These are phyloP conservation scores for Talaromyces sp. DNA, from an alignment of 2,329 filamentous ascomycete genomes.

Conservation along the genomic window DNA sequence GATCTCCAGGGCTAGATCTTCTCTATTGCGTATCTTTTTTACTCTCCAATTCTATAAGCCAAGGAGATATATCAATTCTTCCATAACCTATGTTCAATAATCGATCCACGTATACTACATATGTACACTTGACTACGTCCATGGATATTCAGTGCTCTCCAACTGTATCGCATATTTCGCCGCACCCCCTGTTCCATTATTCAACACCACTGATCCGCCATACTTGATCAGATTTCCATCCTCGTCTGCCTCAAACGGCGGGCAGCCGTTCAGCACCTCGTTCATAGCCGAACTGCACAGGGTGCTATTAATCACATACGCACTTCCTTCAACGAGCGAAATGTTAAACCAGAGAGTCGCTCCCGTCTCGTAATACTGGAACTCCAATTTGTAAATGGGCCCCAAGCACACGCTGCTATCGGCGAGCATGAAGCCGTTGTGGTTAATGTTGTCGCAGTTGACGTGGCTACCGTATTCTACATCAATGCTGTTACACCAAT, in stretches of 20 bases:
- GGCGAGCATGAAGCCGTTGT: background rate
- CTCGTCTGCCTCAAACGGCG: background rate
- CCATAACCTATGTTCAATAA: no score
- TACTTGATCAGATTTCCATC: background rate
- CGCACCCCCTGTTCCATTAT: background rate
- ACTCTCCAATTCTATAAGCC: no score
- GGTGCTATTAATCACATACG: constrained; percentile 1
- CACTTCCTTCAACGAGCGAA: background rate
- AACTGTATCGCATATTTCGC: background rate
- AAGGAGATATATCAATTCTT: no score
- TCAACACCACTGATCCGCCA: background rate
- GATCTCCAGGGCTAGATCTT: no score
- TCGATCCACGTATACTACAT: no score
- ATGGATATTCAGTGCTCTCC: background rate
- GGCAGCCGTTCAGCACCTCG: background rate
- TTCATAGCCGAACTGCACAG: background rate
- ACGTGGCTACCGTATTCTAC: background rate
- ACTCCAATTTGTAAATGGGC: background rate
- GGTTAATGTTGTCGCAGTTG: background rate
- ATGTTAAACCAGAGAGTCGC: background rate
- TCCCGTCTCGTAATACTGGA: background rate
- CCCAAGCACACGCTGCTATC: background rate
- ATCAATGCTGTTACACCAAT: background rate
- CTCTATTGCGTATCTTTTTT: no score
- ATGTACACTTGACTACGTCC: background rate